Evolutionary conservation across 257 asterid genomes (phyloP), one percentile per base, ranked within the genome.

Genomic region (Paraleonurus japonicus): DNA sequence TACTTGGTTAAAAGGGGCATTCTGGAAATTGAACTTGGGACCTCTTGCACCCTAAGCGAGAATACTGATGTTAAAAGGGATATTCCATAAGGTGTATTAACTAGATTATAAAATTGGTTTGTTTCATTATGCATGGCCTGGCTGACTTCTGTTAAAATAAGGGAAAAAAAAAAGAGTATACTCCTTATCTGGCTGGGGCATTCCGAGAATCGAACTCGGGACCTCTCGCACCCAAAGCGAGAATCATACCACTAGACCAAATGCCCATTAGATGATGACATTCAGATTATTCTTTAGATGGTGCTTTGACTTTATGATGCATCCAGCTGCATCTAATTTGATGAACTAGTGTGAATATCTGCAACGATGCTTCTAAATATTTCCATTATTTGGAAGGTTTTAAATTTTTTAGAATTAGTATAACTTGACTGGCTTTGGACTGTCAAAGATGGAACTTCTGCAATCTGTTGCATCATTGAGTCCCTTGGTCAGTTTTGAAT

Each of bases 181-280:
- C 43, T 26, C 24, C 17, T 61, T 17, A 43, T 43, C 3, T 43
- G 19, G 11, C 7, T 43, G 51, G 51, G 51, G 51, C 51, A 43
- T 43, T 43, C 19, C 51, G 51, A 92, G 90, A 90, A 88, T 92
- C 83, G 82, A 89, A 85, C 90, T 86, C 83, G 79, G 87, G 89
- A 86, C 96, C 92, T 85, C 96, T 88, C 88, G 86, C 96, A 82
- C 98, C 96, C 90, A 74, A 90, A 92, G 93, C 85, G 88, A 86
- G 96, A 90, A 90, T 90, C 93, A 88, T 90, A 87, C 90, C 95
- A 92, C 96, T 86, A 92, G 95, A 87, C 95, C 95, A 86, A 86
- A 86, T 86, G 89, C 94, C 90, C 92, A 17, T 19, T 8, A 2
- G 27, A 51, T 51, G n/a, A 6, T 55, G 32, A 55, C 28, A 7